Base-by-base conservation (phyloP, 495 filamentous ascomycete genomes). In the Talaromyces liani region DNA sequence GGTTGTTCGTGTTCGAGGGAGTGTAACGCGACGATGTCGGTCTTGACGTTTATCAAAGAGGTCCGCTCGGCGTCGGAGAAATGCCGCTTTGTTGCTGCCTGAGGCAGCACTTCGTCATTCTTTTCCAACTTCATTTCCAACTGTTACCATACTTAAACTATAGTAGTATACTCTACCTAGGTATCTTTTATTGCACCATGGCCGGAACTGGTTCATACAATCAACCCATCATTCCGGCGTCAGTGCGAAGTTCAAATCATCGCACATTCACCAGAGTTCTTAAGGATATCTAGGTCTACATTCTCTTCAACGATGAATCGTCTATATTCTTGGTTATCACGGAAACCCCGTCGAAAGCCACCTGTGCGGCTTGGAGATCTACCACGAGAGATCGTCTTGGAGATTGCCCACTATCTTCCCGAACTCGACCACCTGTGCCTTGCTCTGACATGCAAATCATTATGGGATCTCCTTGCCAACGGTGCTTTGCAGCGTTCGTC, bases 381-480 rank as follows among this genome's bases (percentile, higher is more conserved):
- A 22, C 57, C 57, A 1, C n/a, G n/a, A 33, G 57, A 60, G 33
- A 33, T 36, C 9, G 16, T 60, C n/a, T 34, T 60, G 27, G 29
- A 60, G 16, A 60, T 60, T 12, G 57, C 41, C 2, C 27, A 60
- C 18, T 60, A 60, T 34, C 57, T 60, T 33, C 57, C 27, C 33
- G 57, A 60, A 20, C 25, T 60, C 33, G 57, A 60, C 18, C 57
- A 36, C 27, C 57, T 60, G 9, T 60, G 57, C 31, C 57, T 60
- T 16, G 57, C 57, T 33, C 57, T 59, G 6, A 59, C 57, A 20
- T 60, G 57, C 57, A 60, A 60, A 60, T 60, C 57, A 60, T 41
- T 60, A 39, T 34, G 6, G 57, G 3, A 60, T 34, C 57, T 33
- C 12, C 57, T 60, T 39, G 57, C 16, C 57, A 16, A 60, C 27